phyloP scores from a whole-genome alignment of 1,284 basidiomycete genomes.

The Sporisorium exsertum region DNA sequence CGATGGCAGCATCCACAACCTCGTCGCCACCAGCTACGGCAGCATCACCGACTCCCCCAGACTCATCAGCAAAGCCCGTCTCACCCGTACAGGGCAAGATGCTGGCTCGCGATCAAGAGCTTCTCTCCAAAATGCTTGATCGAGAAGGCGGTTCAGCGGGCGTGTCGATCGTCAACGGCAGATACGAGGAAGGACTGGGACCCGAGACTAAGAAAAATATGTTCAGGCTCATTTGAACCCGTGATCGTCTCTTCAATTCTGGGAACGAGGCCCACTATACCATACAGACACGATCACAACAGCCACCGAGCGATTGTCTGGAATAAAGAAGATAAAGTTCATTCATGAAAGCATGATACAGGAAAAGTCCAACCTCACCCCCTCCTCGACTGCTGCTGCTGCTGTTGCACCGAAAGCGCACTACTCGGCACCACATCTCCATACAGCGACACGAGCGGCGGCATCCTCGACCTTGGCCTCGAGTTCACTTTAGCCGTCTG shows the following conservation, averaged over 20 bases:
- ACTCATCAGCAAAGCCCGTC: not conserved
- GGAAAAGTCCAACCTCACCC: not conserved
- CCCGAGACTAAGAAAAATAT: conserved; percentile 57
- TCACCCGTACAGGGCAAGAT: conserved; percentile 20
- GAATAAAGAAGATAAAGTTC: not conserved
- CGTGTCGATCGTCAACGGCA: conserved; percentile 47
- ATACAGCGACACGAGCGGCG: conserved; percentile 34
- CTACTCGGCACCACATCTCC: conserved; percentile 36
- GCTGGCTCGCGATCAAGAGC: conserved; percentile 44
- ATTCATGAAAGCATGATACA: not conserved
- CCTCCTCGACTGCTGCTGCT: not conserved
- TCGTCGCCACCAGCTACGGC: not conserved
- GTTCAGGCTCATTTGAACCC: conserved; percentile 52
- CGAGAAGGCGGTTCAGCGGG: conserved; percentile 45
- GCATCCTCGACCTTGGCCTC: conserved; percentile 14
- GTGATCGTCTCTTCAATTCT: too few relatives aligned
- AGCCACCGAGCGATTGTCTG: too few relatives aligned
- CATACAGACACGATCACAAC: too few relatives aligned
- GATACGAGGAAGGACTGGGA: conserved; percentile 51
- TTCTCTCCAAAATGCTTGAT: conserved; percentile 48
- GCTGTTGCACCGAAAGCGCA: conserved; percentile 8
- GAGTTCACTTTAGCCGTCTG: conserved; percentile 23
- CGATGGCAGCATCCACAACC: not conserved
- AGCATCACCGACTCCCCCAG: not conserved
- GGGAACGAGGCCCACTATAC: too few relatives aligned